Evolutionary conservation across 306 rosid species (phyloP).

Genomic region (Lathyrus tuberosus): DNA sequence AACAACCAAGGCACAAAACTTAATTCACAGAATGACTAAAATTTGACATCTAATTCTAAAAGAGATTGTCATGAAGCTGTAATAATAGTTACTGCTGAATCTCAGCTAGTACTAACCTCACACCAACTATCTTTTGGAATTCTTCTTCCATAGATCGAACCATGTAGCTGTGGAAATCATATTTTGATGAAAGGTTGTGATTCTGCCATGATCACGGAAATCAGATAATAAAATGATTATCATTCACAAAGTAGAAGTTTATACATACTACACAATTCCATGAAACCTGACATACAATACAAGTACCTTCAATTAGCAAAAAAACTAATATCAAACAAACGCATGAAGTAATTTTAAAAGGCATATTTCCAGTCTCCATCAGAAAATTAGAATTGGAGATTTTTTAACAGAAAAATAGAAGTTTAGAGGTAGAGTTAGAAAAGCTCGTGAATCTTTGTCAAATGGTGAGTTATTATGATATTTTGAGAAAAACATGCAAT

Average conservation of each 20-base stretch:
- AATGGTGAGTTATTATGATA: background rate
- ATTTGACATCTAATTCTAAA: conserved; percentile 2
- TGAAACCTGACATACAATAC: conserved; percentile 27
- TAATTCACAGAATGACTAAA: conserved; percentile 7
- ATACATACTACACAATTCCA: conserved; percentile 16
- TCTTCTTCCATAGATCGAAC: conserved; percentile 98
- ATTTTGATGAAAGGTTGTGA: conserved; percentile 72
- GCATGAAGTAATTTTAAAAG: background rate
- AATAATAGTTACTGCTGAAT: conserved; percentile 24
- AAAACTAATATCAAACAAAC: conserved; percentile 4
- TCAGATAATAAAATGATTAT: conserved; percentile 26
- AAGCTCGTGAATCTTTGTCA: conserved; percentile 19
- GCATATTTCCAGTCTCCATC: conserved; percentile 9
- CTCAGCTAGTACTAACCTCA: conserved; percentile 61
- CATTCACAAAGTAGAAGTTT: conserved; percentile 22
- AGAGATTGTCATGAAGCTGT: conserved; percentile 31
- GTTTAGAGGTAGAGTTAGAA: conserved; percentile 4
- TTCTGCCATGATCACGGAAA: conserved; percentile 67
- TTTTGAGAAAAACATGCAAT: conserved; percentile 11
- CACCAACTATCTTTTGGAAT: conserved; percentile 96
- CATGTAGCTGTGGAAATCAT: conserved; percentile 98
- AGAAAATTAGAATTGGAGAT: conserved; percentile 14
- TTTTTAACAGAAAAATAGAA: conserved; percentile 4
- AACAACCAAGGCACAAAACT: conserved; percentile 8
- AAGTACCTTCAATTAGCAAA: conserved; percentile 25